Conservation (phyloP, 441 rosid species). For the Brassica balearica region DNA sequence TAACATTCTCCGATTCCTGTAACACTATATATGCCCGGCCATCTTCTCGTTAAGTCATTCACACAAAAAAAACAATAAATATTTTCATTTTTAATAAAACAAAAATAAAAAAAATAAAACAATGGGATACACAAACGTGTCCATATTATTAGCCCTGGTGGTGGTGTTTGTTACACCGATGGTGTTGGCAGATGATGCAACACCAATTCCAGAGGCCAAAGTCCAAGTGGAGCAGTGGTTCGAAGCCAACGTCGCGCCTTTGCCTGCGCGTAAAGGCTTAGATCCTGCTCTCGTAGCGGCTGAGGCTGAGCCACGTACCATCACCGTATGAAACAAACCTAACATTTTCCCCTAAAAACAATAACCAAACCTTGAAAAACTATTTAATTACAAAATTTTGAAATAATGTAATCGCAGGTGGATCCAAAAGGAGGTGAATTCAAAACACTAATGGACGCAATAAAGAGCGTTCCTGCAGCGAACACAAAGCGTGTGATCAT, state of each 20-base stretch:
- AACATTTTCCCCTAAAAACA: background rate
- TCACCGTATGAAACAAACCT: constrained; percentile 26
- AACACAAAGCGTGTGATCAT: constrained; percentile 40
- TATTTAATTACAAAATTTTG: background rate
- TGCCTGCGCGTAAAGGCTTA: constrained; percentile 19
- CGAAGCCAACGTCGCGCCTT: constrained; percentile 1
- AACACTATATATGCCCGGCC: constrained; percentile 22
- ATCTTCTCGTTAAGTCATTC: constrained; percentile 18
- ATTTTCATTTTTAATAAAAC: background rate
- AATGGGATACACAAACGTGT: constrained; percentile 25
- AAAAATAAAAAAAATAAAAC: constrained; percentile 6
- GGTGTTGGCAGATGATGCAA: constrained; percentile 26
- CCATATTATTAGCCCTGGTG: constrained; percentile 9
- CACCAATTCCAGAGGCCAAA: constrained; percentile 33
- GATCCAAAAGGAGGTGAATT: constrained; percentile 22
- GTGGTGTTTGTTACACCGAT: constrained; percentile 20
- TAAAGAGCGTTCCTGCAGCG: constrained; percentile 32
- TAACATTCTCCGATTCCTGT: background rate
- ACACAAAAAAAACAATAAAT: background rate
- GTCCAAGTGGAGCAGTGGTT: constrained; percentile 34
- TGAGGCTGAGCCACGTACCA: constrained; percentile 29
- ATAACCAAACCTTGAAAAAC: background rate
- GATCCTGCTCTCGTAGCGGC: constrained; percentile 35
- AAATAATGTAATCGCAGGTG: constrained; percentile 12
- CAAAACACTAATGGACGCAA: constrained; percentile 22